A percentile compares a stretch with the other conserved stretches of the same genome.
These are phyloP conservation scores for Quercus engelmannii DNA, from an alignment of 306 rosid species.

Conservation along the genomic window DNA sequence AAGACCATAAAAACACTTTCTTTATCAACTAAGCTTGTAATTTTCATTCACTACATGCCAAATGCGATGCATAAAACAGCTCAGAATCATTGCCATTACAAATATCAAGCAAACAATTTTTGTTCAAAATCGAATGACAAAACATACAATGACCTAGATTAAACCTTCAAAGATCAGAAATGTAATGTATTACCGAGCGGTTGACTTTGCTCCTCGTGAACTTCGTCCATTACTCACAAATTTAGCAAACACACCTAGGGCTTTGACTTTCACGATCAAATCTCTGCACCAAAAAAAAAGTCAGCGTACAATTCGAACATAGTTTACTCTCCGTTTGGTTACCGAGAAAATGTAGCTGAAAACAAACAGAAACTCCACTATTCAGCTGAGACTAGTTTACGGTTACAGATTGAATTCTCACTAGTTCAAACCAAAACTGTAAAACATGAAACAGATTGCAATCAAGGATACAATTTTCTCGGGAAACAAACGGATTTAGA, in stretches of 20 bases:
- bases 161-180: not conserved
- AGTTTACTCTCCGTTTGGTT: not conserved
- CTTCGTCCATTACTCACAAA: slow-evolving; percentile 47
- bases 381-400: not conserved
- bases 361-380: not conserved
- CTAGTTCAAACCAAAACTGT: not conserved
- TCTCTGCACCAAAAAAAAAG: not conserved
- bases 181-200: slow-evolving; percentile 4
- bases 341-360: not conserved
- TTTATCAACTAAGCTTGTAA: not conserved
- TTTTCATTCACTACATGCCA: not conserved
- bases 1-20: too few species aligned
- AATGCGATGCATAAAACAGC: not conserved
- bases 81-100: not conserved
- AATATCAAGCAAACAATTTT: not conserved
- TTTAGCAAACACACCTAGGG: not conserved
- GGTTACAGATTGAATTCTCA: not conserved
- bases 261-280: not conserved
- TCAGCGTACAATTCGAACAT: too few species aligned
- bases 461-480: not conserved
- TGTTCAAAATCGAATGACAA: not conserved
- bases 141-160: not conserved
- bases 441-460: not conserved
- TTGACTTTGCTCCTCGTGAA: slow-evolving; percentile 41
- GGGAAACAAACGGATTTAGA: slow-evolving; percentile 12